Conservation (phyloP, 805 yeast species). For the Ogataea ganodermae region DNA sequence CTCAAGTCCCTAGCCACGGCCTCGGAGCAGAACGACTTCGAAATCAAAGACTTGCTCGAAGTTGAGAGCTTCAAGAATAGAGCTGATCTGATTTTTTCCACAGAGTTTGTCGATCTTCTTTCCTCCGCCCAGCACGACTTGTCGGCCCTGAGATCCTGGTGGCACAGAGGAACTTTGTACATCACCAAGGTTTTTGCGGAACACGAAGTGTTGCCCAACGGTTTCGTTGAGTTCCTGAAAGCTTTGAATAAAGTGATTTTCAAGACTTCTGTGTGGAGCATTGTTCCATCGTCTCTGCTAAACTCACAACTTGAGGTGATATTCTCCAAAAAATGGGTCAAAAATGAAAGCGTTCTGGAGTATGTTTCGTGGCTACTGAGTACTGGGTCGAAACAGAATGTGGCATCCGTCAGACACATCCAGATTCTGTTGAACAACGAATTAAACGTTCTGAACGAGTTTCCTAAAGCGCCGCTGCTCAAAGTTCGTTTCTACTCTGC, state of each 20-base stretch:
- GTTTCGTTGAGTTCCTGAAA: slow-evolving; percentile 35
- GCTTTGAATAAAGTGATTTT: slow-evolving; percentile 37
- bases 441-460: slow-evolving; percentile 35
- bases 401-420: slow-evolving; percentile 53
- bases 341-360: slow-evolving; percentile 42
- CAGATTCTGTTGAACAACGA: slow-evolving; percentile 66
- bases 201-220: slow-evolving; percentile 25
- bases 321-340: slow-evolving; percentile 50
- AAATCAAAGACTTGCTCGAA: slow-evolving; percentile 16
- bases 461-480: slow-evolving; percentile 26
- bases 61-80: slow-evolving; percentile 33
- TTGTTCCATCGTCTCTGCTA: slow-evolving; percentile 47
- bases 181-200: slow-evolving; percentile 68
- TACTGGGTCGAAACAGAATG: slow-evolving; percentile 37
- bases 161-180: slow-evolving; percentile 56
- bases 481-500: slow-evolving; percentile 45
- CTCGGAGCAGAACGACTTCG: neutral
- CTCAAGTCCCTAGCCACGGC: slow-evolving; percentile 12
- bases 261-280: slow-evolving; percentile 37
- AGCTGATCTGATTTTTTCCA: slow-evolving; percentile 34
- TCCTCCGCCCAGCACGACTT: slow-evolving; percentile 13
- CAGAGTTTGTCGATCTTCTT: slow-evolving; percentile 26
- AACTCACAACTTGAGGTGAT: slow-evolving; percentile 69
- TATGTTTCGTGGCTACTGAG: slow-evolving; percentile 45
- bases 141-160: slow-evolving; percentile 49